A percentile compares a stretch with the other conserved stretches of the same genome.
phyloP scores from a whole-genome alignment of 1,284 basidiomycete species.

The Malassezia sp. region DNA sequence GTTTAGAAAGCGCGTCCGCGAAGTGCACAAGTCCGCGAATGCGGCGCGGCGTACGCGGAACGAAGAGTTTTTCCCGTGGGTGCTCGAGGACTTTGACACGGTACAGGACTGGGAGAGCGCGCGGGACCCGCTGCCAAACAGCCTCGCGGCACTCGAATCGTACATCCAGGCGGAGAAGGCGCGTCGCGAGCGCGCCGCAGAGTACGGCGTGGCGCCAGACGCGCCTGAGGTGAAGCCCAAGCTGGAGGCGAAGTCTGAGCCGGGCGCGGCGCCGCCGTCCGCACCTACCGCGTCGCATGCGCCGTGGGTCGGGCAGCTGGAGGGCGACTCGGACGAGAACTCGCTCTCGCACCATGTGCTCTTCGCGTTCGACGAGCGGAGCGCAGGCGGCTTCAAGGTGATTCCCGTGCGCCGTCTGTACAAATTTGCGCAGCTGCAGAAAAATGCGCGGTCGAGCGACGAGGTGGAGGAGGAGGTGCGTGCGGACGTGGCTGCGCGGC shows the following conservation, averaged over 20 bases:
- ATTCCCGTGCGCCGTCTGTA: conserved; percentile 41
- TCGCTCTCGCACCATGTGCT: conserved; percentile 40
- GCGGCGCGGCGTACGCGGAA: conserved; percentile 37
- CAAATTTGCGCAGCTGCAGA: conserved; percentile 43
- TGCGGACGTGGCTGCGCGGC: too few species aligned
- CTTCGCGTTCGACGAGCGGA: conserved; percentile 42
- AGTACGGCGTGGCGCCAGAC: conserved; percentile 24
- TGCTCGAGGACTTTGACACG: conserved; percentile 45
- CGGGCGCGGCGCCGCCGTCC: conserved; percentile 10
- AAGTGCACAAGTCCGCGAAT: conserved; percentile 42
- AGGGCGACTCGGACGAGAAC: conserved; percentile 36
- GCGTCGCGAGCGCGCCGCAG: conserved; percentile 15
- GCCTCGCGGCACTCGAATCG: conserved; percentile 23
- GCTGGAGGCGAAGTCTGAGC: conserved; percentile 17
- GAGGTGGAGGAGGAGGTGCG: conserved; percentile 35
- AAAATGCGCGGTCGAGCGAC: conserved; percentile 27
- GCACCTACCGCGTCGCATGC: conserved; percentile 22
- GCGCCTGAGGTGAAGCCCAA: conserved; percentile 4
- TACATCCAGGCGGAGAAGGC: conserved; percentile 14
- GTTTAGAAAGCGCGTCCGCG: conserved; percentile 40
- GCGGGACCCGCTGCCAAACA: conserved; percentile 27
- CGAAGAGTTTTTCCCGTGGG: conserved; percentile 42
- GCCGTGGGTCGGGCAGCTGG: conserved; percentile 45
- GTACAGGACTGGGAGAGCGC: conserved; percentile 39
- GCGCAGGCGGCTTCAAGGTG: conserved; percentile 41